Base-by-base conservation (phyloP, 2,329 filamentous ascomycete genomes). In the Ophiostoma tasmaniense region DNA sequence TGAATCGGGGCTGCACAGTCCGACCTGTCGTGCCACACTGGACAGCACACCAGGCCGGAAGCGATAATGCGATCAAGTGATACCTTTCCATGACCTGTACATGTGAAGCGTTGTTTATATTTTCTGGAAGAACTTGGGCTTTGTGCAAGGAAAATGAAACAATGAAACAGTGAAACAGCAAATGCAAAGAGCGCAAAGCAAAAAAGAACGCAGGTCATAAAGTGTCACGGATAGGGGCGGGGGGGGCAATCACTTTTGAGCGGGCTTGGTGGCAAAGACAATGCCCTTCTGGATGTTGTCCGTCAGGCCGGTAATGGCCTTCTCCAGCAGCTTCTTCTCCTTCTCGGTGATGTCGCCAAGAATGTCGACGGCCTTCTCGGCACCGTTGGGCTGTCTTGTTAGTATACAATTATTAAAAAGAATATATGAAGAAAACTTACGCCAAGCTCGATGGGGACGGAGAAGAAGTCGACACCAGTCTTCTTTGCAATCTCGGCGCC, bases 221-320 rank as follows among this genome's bases (percentile, higher is more conserved):
- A 33, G 52, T 30, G 25, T 17, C 33, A 64, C 50, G 55, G 7
- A 67, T 52, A 17, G 30, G 67, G 50, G 45, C n/a, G 65, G 78
- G 76, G 78, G 76, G 76, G 76, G 73, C 74, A 80, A 84, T 91
- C 88, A 93, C 91, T 93, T 93, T 87, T 92, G 88, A 78, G 92
- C 90, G 79, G 91, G 88, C 85, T 90, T 93, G 84, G 91, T 85
- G 80, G 89, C 89, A 79, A 98, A 99, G 78, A 89, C 87, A 78
- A 97, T 84, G 78, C 95, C 95, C 88, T 98, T 97, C 77, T 87
- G 82, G 79, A 99, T 97, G 84, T 98, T 98, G 82, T 87, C 89
- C 85, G 93, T 90, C 72, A 98, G 87, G 74, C 90, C 94, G 75
- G 87, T 83, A 78, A 91, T 85, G 79, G 86, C 87, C 77, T 87